Conservation (phyloP, 805 yeast genomes). For the Candida adriatica region DNA sequence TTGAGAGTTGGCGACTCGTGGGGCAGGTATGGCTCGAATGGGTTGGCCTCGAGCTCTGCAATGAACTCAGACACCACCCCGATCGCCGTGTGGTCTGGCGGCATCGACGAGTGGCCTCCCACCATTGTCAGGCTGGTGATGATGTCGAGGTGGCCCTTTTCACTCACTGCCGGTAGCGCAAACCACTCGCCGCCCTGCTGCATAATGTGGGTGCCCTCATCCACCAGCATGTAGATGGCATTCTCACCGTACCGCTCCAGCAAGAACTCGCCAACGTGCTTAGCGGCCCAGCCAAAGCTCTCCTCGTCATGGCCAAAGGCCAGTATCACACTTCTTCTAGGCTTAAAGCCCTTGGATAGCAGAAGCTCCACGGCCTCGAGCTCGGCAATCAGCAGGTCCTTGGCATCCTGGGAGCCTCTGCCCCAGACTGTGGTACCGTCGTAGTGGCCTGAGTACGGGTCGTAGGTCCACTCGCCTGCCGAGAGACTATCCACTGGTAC, state of each 20-base stretch:
- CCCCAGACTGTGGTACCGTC: conserved; percentile 66
- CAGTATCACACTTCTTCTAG: conserved; percentile 51
- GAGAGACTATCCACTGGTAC: conserved; percentile 71
- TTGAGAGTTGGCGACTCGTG: conserved; percentile 45
- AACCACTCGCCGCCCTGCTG: conserved; percentile 28
- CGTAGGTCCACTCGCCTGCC: conserved; percentile 51
- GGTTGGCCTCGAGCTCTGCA: conserved; percentile 43
- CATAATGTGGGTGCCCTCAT: conserved; percentile 42
- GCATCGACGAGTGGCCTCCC: conserved; percentile 67
- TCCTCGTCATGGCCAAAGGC: conserved; percentile 81
- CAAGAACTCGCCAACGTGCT: conserved; percentile 10
- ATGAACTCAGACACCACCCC: conserved; percentile 55
- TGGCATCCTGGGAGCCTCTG: conserved; percentile 70
- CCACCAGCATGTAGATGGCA: conserved; percentile 53
- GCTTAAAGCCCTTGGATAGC: conserved; percentile 39
- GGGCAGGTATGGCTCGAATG: conserved; percentile 37
- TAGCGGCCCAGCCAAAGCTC: conserved; percentile 52
- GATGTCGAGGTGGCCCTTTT: conserved; percentile 54
- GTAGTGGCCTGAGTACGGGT: conserved; percentile 60
- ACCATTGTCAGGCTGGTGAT: conserved; percentile 43
- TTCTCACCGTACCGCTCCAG: conserved; percentile 28
- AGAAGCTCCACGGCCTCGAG: conserved; percentile 55
- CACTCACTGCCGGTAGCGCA: conserved; percentile 50
- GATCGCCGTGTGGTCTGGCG: conserved; percentile 66
- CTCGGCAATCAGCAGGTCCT: conserved; percentile 56